Percentiles rank a stretch among this genome's conserved stretches.
Evolutionary conservation across 192 early-diverging fungal species (phyloP).

Genomic region (Coemansia sp.): DNA sequence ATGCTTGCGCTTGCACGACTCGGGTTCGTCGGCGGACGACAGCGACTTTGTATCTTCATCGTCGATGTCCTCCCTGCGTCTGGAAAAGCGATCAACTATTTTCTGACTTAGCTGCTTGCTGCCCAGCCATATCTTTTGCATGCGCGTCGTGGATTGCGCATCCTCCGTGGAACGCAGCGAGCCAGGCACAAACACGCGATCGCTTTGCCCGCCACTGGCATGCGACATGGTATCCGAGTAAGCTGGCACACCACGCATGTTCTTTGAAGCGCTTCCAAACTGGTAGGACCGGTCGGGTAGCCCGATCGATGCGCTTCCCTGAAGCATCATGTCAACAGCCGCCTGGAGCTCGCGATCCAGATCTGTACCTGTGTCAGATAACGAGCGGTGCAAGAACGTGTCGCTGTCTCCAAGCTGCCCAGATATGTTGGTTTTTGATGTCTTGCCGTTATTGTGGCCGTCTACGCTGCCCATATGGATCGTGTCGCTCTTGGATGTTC

Average conservation of each 20-base stretch:
- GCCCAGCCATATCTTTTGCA: conserved; percentile 1
- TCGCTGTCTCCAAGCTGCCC: neutral
- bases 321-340: conserved; percentile 38
- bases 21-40: neutral
- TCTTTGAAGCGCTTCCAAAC: conserved; percentile 6
- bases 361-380: conserved; percentile 9
- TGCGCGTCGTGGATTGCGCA: neutral
- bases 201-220: conserved; percentile 4
- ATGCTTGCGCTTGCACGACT: neutral
- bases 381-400: conserved; percentile 6
- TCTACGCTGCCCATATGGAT: neutral
- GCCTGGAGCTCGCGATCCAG: conserved; percentile 40
- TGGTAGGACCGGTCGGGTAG: conserved; percentile 7
- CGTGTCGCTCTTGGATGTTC: conserved; percentile 1
- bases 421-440: neutral
- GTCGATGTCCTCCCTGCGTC: conserved; percentile 1
- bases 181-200: conserved; percentile 7
- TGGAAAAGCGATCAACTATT: conserved; percentile 13
- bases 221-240: conserved; percentile 7
- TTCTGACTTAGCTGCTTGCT: conserved; percentile 14
- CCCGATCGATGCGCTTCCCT: conserved; percentile 10
- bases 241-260: neutral
- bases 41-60: conserved; percentile 7
- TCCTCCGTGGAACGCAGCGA: neutral
- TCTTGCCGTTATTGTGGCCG: neutral